Percentiles rank a stretch among this genome's conserved stretches.
Evolutionary conservation across 768 basidiomycete species (phyloP).

Genomic region (Floccularia luteovirens): DNA sequence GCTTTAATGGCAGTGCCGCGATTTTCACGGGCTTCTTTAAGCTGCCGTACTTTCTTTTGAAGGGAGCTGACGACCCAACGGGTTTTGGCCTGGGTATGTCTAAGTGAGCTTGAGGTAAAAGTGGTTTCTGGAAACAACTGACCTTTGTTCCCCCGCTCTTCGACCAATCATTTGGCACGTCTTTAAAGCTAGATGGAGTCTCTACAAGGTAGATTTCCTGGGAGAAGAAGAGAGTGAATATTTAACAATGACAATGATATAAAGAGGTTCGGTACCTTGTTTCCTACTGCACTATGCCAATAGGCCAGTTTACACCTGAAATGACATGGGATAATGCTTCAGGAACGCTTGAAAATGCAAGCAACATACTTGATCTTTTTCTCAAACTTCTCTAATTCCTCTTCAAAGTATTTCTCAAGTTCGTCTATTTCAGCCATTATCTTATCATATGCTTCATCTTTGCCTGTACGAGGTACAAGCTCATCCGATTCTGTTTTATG

Average conservation of each 20-base stretch:
- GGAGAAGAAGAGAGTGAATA: background rate
- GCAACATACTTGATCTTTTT: slow-evolving; percentile 54
- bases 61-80: slow-evolving; percentile 78
- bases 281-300: slow-evolving; percentile 68
- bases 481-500: slow-evolving; percentile 52
- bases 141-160: slow-evolving; percentile 82
- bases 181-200: slow-evolving; percentile 48
- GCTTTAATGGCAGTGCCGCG: slow-evolving; percentile 71
- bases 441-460: slow-evolving; percentile 79
- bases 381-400: slow-evolving; percentile 55
- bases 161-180: slow-evolving; percentile 78
- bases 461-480: slow-evolving; percentile 76
- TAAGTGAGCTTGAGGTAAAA: background rate
- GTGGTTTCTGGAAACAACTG: background rate
- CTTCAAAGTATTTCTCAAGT: slow-evolving; percentile 69
- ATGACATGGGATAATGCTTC: slow-evolving; percentile 2
- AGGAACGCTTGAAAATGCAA: background rate
- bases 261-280: slow-evolving; percentile 45
- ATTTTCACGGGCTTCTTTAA: slow-evolving; percentile 94
- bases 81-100: slow-evolving; percentile 43
- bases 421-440: slow-evolving; percentile 62
- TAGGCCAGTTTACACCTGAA: slow-evolving; percentile 24
- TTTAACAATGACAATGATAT: background rate
- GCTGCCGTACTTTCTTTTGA: slow-evolving; percentile 58
- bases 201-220: slow-evolving; percentile 92